A percentile compares a stretch with the other conserved stretches of the same genome.
Conservation (phyloP, 169 alveolate species). For the Blepharisma undulans region DNA sequence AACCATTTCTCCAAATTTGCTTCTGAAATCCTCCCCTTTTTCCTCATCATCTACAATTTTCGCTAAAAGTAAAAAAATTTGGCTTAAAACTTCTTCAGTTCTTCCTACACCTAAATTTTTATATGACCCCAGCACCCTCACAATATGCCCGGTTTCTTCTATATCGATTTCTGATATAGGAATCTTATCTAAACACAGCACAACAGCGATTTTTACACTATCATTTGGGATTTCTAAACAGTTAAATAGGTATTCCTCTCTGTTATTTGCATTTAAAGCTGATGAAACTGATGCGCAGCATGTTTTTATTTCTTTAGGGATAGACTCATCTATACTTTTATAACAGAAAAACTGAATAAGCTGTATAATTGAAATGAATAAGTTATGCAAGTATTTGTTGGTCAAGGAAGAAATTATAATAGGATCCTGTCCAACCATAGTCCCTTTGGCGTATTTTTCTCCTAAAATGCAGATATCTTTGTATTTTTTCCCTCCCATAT, state of each 20-base stretch:
- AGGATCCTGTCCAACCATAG: conserved; percentile 39
- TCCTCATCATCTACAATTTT: conserved; percentile 42
- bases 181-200: conserved; percentile 56
- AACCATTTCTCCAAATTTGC: conserved; percentile 56
- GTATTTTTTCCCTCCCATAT: conserved; percentile 38
- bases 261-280: conserved; percentile 46
- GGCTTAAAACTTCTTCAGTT: conserved; percentile 59
- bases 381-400: conserved; percentile 41
- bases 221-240: conserved; percentile 68
- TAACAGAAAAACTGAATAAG: conserved; percentile 54
- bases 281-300: conserved; percentile 51
- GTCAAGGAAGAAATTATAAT: not conserved
- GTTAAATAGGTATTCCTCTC: conserved; percentile 59
- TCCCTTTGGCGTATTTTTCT: conserved; percentile 32
- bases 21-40: conserved; percentile 50
- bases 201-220: conserved; percentile 62
- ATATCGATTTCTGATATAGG: conserved; percentile 56
- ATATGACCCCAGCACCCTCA: conserved; percentile 49
- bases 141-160: conserved; percentile 63
- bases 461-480: conserved; percentile 29
- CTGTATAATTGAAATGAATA: conserved; percentile 55
- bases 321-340: conserved; percentile 41
- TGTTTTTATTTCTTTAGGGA: not conserved
- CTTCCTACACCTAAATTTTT: conserved; percentile 72
- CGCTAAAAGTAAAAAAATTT: conserved; percentile 51